Percentiles rank a stretch among this genome's conserved stretches.
These are phyloP conservation scores for Saccharata proteae DNA, from an alignment of 2,329 filamentous ascomycete genomes.

Conservation along the genomic window DNA sequence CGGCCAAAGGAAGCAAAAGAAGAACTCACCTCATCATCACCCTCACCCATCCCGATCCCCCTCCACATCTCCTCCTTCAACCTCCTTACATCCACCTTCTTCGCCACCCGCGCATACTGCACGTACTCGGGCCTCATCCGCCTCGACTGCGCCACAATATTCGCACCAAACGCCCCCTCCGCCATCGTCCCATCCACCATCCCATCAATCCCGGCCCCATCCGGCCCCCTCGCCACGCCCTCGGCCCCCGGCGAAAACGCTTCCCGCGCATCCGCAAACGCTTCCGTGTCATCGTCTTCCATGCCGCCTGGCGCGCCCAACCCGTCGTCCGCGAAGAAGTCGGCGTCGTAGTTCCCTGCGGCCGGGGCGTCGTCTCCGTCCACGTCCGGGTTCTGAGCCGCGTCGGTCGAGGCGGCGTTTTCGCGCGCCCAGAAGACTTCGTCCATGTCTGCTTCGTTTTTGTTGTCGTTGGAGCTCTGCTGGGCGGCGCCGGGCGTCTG, in stretches of 20 bases:
- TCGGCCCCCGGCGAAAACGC: constrained; percentile 48
- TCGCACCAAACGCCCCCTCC: constrained; percentile 47
- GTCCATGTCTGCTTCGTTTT: constrained; percentile 58
- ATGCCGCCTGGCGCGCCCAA: constrained; percentile 54
- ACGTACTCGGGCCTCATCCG: constrained; percentile 52
- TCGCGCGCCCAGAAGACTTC: constrained; percentile 84
- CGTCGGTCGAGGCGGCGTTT: constrained; percentile 18
- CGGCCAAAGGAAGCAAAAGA: too few relatives aligned
- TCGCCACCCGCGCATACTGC: constrained; percentile 52
- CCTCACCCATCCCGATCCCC: constrained; percentile 36
- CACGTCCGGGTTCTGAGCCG: background rate
- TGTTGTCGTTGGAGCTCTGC: constrained; percentile 13
- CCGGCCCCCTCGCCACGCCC: constrained; percentile 17
- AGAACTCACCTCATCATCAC: constrained; percentile 22
- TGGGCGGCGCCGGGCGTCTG: constrained; percentile 13
- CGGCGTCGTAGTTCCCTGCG: constrained; percentile 81
- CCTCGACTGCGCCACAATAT: constrained; percentile 49
- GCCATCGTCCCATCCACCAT: constrained; percentile 42
- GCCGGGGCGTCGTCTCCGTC: constrained; percentile 27
- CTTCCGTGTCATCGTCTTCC: constrained; percentile 47
- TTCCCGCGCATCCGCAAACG: constrained; percentile 70
- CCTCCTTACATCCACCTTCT: constrained; percentile 53
- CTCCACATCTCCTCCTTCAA: constrained; percentile 56
- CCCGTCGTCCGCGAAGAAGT: constrained; percentile 91
- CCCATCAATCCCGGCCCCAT: constrained; percentile 10